Evolutionary conservation across 805 yeast genomes (phyloP), one percentile per base, ranked within the genome.

Genomic region (Vanderwaltozyma verrucispora): DNA sequence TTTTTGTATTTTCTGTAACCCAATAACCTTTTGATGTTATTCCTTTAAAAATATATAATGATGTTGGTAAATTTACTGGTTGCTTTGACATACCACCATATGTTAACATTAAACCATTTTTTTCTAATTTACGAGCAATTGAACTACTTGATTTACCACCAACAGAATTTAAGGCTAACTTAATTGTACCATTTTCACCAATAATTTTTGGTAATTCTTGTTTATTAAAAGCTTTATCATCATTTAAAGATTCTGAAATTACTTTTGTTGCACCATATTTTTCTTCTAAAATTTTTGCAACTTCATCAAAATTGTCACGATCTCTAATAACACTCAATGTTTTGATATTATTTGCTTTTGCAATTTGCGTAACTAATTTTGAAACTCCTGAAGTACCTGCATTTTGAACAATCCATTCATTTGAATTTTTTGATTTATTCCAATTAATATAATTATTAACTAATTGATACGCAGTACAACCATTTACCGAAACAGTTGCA

Each of bases 61-160:
- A 75, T 1, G 96, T 86, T 28, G 97, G 96, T 39, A 92, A 62
- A n/a, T 75, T 72, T 10, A 92, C 94, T 2, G 98, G 98, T 63
- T 85, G 88, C 68, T 80, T 77, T 3, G 96, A 85, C 98, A 92
- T 92, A 28, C 95, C 97, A 25, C 99, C 99, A 54, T 92, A 92
- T 1, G 97, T 86, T 48, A 87, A 74, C 68, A 92, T 65, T 33
- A 77, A 71, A 1, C 92, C 95, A 49, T 83, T 75, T 13, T 67
- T 63, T 28, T 75, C 77, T 39, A 92, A 69, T 57, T 87, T 89
- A 48, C 96, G 71, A 9, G 95, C 89, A 48, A 92, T 69, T 30
- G 80, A 80, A 0, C 94, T 69, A 16, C 86, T 74, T 27, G 86
- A 80, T 42, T 80, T 72, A 25, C 99, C 99, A 38, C 98, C 96